A percentile compares a stretch with the other conserved stretches of the same genome.
phyloP scores from a whole-genome alignment of 768 basidiomycete genomes.

The Piloderma croceum region DNA sequence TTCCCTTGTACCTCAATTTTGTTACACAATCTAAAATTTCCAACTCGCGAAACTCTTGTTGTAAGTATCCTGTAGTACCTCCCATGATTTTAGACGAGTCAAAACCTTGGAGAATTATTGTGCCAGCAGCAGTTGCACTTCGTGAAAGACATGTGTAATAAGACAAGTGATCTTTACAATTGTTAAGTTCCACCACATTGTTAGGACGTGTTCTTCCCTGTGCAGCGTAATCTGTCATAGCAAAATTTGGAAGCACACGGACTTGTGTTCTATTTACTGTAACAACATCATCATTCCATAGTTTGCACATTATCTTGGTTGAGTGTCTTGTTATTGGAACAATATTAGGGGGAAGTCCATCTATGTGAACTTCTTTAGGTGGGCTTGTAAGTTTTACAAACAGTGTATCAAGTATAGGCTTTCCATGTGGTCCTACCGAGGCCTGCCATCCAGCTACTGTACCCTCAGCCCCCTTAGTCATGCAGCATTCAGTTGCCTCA shows the following conservation, averaged over 20 bases:
- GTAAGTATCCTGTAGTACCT: no score
- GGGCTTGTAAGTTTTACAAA: constrained; percentile 25
- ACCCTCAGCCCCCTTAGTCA: constrained; percentile 32
- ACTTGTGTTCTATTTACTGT: no score
- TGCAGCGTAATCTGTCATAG: no score
- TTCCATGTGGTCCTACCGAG: constrained; percentile 10
- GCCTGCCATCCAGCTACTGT: constrained; percentile 26
- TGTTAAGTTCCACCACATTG: constrained; percentile 26
- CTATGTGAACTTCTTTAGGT: constrained; percentile 18
- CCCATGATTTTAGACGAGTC: constrained; percentile 19
- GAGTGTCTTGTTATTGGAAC: constrained; percentile 6
- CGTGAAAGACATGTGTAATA: constrained; percentile 30
- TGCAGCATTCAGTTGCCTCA: constrained; percentile 28
- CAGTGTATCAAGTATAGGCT: constrained; percentile 22
- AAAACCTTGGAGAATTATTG: constrained; percentile 25
- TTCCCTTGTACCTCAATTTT: constrained; percentile 13
- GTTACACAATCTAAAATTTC: constrained; percentile 33
- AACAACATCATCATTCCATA: no score
- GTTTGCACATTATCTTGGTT: no score
- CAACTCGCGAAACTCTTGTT: constrained; percentile 31
- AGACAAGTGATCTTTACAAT: constrained; percentile 19
- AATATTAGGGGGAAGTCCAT: constrained; percentile 25
- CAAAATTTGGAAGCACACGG: no score
- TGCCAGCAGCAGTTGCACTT: constrained; percentile 23
- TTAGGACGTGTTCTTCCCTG: constrained; percentile 21